Evolutionary conservation across 768 basidiomycete species (phyloP).

Genomic region (Piloderma croceum): DNA sequence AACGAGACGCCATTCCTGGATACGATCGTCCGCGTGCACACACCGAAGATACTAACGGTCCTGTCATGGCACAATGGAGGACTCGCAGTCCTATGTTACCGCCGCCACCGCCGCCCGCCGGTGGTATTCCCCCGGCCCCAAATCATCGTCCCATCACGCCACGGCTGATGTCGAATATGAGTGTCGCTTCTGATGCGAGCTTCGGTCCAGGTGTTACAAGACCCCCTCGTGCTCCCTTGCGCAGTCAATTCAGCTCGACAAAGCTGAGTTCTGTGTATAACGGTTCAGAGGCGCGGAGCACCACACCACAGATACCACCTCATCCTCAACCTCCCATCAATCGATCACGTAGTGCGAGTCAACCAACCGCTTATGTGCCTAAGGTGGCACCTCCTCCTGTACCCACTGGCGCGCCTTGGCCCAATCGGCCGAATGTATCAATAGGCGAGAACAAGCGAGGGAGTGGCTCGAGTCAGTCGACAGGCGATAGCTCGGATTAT

Average conservation of each 20-base stretch:
- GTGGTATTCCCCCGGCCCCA: slow-evolving; percentile 16
- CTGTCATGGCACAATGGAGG: slow-evolving; percentile 62
- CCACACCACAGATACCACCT: slow-evolving; percentile 22
- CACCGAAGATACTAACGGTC: slow-evolving; percentile 63
- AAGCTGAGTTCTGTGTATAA: slow-evolving; percentile 52
- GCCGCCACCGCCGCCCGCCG: slow-evolving; percentile 19
- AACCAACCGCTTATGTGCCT: slow-evolving; percentile 66
- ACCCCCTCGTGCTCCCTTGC: slow-evolving; percentile 40
- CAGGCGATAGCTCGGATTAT: slow-evolving; percentile 75
- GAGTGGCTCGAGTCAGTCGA: slow-evolving; percentile 81
- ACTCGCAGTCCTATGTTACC: slow-evolving; percentile 40
- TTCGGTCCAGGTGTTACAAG: slow-evolving; percentile 35
- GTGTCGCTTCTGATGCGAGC: slow-evolving; percentile 34
- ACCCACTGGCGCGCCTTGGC: slow-evolving; percentile 42
- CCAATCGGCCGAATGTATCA: slow-evolving; percentile 36
- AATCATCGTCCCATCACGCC: slow-evolving; percentile 38
- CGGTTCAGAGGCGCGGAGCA: slow-evolving; percentile 26
- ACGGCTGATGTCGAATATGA: slow-evolving; percentile 36
- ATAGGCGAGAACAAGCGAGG: slow-evolving; percentile 59
- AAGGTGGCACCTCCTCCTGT: slow-evolving; percentile 55
- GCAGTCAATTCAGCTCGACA: slow-evolving; percentile 69
- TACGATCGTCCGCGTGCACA: slow-evolving; percentile 59
- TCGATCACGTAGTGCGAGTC: slow-evolving; percentile 75
- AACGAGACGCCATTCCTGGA: slow-evolving; percentile 43
- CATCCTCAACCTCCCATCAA: slow-evolving; percentile 26